A percentile compares a stretch with the other conserved stretches of the same genome.
These are phyloP conservation scores for Kentomonas sorsogonicus DNA, from an alignment of 208 protist species.

Conservation along the genomic window DNA sequence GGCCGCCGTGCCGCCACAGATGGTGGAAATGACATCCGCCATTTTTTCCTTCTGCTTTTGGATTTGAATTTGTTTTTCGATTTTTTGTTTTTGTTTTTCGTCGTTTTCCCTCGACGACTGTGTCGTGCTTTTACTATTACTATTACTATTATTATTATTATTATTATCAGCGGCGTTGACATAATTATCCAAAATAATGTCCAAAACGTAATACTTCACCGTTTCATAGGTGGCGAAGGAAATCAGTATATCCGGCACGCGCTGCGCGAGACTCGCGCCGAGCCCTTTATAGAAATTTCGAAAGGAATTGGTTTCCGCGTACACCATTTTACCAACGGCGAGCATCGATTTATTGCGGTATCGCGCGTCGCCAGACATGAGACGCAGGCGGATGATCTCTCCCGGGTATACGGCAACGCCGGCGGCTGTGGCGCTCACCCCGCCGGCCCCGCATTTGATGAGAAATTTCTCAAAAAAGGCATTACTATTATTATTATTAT, in stretches of 20 bases:
- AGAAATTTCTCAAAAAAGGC: conserved; percentile 78
- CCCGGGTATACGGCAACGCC: conserved; percentile 75
- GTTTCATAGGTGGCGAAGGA: conserved; percentile 88
- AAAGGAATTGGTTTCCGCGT: conserved; percentile 69
- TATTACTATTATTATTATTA: too few species aligned
- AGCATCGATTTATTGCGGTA: conserved; percentile 62
- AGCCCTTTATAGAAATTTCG: conserved; percentile 85
- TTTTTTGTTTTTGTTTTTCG: conserved; percentile 19
- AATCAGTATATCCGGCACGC: conserved; percentile 82
- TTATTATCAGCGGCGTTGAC: too few species aligned
- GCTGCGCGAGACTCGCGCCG: conserved; percentile 77
- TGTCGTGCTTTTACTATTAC: too few species aligned
- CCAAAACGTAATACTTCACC: conserved; percentile 71
- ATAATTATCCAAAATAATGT: too few species aligned
- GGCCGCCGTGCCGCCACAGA: conserved; percentile 54
- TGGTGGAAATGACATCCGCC: conserved; percentile 52
- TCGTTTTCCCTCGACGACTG: background rate
- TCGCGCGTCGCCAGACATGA: conserved; percentile 76
- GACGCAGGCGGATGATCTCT: conserved; percentile 83
- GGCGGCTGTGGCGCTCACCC: conserved; percentile 73
- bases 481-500: too few species aligned
- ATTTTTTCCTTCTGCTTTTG: too few species aligned
- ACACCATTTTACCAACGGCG: conserved; percentile 54
- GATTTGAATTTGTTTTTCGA: too few species aligned
- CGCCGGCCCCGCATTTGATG: conserved; percentile 84